These are phyloP conservation scores for Apiospora marii DNA, from an alignment of 2,329 filamentous ascomycete genomes.

Conservation along the genomic window DNA sequence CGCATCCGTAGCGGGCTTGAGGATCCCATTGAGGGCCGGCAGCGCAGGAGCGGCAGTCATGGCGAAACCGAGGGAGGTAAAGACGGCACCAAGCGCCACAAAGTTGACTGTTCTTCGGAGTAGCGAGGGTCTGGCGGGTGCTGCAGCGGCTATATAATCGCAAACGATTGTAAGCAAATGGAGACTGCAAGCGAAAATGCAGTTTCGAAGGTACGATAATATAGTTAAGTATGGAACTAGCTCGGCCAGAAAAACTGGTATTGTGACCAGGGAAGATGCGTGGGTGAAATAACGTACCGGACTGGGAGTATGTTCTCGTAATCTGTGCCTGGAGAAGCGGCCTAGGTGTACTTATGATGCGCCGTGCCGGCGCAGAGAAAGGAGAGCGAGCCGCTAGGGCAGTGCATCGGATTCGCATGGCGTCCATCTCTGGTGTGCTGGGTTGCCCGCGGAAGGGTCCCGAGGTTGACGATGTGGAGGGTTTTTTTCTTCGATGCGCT, in stretches of 20 bases:
- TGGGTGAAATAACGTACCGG: constrained; percentile 2
- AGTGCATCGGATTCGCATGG: constrained; percentile 10
- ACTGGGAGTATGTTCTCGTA: constrained; percentile 2
- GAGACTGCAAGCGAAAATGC: background rate
- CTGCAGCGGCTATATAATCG: constrained; percentile 30
- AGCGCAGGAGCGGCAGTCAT: constrained; percentile 64
- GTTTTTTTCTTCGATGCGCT: background rate
- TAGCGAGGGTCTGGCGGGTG: constrained; percentile 43
- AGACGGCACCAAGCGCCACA: constrained; percentile 55
- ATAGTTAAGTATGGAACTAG: constrained; percentile 23
- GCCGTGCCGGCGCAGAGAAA: constrained; percentile 8
- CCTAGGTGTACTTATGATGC: constrained; percentile 11
- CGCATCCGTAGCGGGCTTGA: constrained; percentile 67
- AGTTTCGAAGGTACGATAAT: background rate
- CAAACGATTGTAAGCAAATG: constrained; percentile 32
- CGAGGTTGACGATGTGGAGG: constrained; percentile 16
- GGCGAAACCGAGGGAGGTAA: constrained; percentile 59
- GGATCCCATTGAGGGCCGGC: constrained; percentile 54
- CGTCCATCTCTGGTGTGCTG: constrained; percentile 16
- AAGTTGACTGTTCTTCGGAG: constrained; percentile 55
- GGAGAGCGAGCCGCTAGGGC: constrained; percentile 17
- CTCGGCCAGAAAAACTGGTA: background rate
- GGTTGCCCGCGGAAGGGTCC: constrained; percentile 17
- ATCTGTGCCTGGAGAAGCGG: background rate
- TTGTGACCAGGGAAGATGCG: background rate